These are phyloP conservation scores for Penicillium roqueforti DNA, from an alignment of 495 filamentous ascomycete species.

Conservation along the genomic window DNA sequence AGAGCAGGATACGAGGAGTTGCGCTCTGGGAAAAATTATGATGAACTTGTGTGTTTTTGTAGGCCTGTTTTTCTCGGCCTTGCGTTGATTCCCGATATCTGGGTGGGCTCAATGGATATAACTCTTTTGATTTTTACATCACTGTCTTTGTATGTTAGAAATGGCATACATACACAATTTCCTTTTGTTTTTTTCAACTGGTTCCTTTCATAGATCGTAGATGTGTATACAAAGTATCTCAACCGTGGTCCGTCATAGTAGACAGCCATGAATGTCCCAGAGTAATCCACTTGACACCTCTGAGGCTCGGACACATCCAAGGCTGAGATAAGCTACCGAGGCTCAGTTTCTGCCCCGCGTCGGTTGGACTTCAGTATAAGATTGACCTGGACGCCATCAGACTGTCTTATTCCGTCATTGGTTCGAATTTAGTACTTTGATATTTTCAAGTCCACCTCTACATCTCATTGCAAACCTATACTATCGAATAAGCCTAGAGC, in stretches of 20 bases:
- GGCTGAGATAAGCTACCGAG: conserved; percentile 33
- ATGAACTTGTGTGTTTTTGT: conserved; percentile 40
- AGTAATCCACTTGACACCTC: neutral
- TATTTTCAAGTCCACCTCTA: no score
- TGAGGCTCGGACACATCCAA: neutral
- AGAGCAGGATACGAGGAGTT: conserved; percentile 34
- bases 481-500: neutral
- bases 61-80: conserved; percentile 24
- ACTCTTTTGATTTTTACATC: conserved; percentile 38
- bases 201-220: neutral
- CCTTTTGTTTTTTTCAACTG: conserved; percentile 11
- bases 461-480: neutral
- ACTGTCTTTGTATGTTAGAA: conserved; percentile 41
- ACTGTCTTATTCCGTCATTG: conserved; percentile 3
- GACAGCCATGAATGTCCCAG: neutral
- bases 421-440: no score
- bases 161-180: conserved; percentile 42
- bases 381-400: conserved; percentile 4
- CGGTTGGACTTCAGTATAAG: neutral
- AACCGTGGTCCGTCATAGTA: neutral
- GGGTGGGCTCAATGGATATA: conserved; percentile 48
- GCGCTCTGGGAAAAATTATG: conserved; percentile 37
- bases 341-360: conserved; percentile 21
- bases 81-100: conserved; percentile 34
- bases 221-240: neutral